Evolutionary conservation across 1,139 yeast species (phyloP), one percentile per base, ranked within the genome.

Genomic region (Waltiozyma sp.): DNA sequence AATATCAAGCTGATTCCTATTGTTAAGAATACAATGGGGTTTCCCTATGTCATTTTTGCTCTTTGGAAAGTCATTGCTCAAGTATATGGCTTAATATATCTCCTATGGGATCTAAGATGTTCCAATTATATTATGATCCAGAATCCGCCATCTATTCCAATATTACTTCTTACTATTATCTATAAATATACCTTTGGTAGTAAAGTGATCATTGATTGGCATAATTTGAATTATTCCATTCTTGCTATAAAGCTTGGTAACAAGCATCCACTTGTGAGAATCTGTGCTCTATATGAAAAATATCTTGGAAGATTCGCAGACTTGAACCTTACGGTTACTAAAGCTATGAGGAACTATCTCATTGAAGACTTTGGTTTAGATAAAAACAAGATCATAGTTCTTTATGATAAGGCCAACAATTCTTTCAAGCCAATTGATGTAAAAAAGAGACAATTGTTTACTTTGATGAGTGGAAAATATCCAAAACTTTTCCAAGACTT

Each of bases 101-200:
- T 82, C 35, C 61, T 87, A 43, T 68, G 74, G 59, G 57, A 66
- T 37, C 64, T 84, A 36, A 68, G 82, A 44, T 86, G 82, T 13
- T 73, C 80, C 37, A 75, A 81, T 48, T 87, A 69, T 53, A 69
- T 88, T n/a, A 53, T 89, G 59, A 72, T 89, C 23, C 95, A 91
- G 64, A 91, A 89, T 59, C 99, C 99, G 1, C 99, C 99, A 0
- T 77, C 88, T 5, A 72, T 93, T 39, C 99, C 99, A 1, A 68
- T 87, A 5, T 65, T 93, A 33, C 73, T 81, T 0, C 66, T 89
- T 8, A 71, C 77, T 1, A 72, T 83, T 4, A 38, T 80, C 2
- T 78, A 74, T 57, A 73, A 75, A 45, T 59, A 68, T 39, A 43
- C 76, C 35, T 73, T 80, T 40, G 76, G 82, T 10, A 66, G 77